phyloP scores from a whole-genome alignment of 1,139 yeast species.

The Saccharomyces hybrid region DNA sequence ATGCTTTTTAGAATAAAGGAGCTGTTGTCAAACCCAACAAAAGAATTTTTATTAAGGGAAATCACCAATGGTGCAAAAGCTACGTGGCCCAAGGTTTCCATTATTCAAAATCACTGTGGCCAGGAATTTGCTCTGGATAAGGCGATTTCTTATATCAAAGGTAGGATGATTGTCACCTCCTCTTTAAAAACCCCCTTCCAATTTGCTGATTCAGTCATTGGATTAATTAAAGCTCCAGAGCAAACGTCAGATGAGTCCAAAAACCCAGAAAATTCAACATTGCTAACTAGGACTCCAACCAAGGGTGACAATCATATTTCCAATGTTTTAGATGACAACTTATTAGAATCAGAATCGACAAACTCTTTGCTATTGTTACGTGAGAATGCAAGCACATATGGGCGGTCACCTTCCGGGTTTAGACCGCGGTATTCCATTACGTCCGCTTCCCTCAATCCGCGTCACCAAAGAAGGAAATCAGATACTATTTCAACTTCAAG shows the following conservation, averaged over 20 bases:
- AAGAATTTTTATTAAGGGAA: slow-evolving; percentile 63
- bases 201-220: slow-evolving; percentile 20
- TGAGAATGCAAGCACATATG: slow-evolving; percentile 4
- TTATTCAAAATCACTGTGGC: slow-evolving; percentile 81
- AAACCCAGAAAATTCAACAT: neutral
- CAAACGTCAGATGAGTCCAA: slow-evolving; percentile 1
- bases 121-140: slow-evolving; percentile 82
- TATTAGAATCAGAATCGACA: slow-evolving; percentile 8
- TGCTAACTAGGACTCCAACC: neutral
- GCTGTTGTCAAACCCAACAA: slow-evolving; percentile 72
- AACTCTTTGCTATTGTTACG: slow-evolving; percentile 4
- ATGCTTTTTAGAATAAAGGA: slow-evolving; percentile 50
- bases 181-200: slow-evolving; percentile 28
- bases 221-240: slow-evolving; percentile 15
- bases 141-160: slow-evolving; percentile 61
- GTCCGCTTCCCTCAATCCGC: neutral
- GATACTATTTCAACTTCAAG: slow-evolving; percentile 5
- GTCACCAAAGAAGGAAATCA: slow-evolving; percentile 9
- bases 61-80: slow-evolving; percentile 81
- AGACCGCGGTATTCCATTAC: neutral
- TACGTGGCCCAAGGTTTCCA: slow-evolving; percentile 84
- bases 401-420: neutral
- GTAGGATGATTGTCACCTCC: slow-evolving; percentile 47
- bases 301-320: slow-evolving; percentile 4
- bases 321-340: slow-evolving; percentile 11